Conservation (phyloP, 2,329 filamentous ascomycete genomes). For the Stemphylium beticola region DNA sequence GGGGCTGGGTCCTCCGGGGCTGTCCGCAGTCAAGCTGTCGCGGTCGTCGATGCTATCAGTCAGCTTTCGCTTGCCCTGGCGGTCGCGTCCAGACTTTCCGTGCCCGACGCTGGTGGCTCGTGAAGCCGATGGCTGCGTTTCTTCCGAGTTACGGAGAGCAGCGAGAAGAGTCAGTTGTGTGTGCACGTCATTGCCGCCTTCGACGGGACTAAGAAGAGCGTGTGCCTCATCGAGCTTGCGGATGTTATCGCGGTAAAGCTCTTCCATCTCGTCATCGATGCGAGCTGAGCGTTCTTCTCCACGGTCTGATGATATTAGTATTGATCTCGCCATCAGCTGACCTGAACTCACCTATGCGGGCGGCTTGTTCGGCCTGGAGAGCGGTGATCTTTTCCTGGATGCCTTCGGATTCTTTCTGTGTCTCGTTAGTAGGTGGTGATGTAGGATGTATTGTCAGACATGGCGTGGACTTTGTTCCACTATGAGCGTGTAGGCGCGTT, state of each 20-base stretch:
- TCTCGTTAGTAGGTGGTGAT: constrained; percentile 7
- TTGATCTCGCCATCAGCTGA: background rate
- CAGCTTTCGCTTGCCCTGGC: constrained; percentile 46
- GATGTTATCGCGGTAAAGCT: constrained; percentile 56
- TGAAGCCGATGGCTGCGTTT: constrained; percentile 45
- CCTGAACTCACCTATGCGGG: constrained; percentile 32
- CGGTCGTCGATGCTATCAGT: constrained; percentile 48
- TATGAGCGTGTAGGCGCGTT: background rate
- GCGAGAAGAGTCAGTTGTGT: constrained; percentile 55
- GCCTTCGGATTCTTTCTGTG: constrained; percentile 40
- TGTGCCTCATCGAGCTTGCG: constrained; percentile 55
- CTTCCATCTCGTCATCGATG: constrained; percentile 56
- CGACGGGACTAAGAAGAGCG: constrained; percentile 52
- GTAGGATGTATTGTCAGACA: background rate
- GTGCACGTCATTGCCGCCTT: constrained; percentile 49
- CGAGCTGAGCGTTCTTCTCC: constrained; percentile 45
- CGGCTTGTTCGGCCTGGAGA: constrained; percentile 37
- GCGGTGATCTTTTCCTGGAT: constrained; percentile 42
- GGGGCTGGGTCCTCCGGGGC: constrained; percentile 44
- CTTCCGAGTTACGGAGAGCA: constrained; percentile 55
- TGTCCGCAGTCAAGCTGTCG: constrained; percentile 49
- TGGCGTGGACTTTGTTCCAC: background rate
- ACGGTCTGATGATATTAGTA: constrained; percentile 33
- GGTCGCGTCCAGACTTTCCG: constrained; percentile 45
- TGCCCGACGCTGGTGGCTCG: constrained; percentile 43